phyloP scores from a whole-genome alignment of 2,329 filamentous ascomycete species.

The Teratosphaeria gauchensis region DNA sequence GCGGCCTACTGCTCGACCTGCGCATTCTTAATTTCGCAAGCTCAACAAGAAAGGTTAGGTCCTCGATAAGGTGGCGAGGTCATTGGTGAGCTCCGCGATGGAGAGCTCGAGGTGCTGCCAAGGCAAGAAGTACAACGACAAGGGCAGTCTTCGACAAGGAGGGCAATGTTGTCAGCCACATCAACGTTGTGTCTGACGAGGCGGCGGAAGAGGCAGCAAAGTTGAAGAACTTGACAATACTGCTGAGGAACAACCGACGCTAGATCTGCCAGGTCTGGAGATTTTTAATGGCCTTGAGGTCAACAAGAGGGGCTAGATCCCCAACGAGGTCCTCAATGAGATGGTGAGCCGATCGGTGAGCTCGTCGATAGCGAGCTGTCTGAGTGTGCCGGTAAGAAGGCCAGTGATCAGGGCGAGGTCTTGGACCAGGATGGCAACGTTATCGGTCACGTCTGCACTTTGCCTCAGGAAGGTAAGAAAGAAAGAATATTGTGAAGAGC shows the following conservation, averaged over 20 bases:
- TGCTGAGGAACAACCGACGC: slow-evolving; percentile 15
- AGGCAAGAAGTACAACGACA: slow-evolving; percentile 41
- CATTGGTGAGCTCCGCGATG: slow-evolving; percentile 41
- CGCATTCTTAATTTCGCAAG: slow-evolving; percentile 43
- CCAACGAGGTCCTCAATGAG: no score
- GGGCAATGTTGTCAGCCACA: slow-evolving; percentile 41
- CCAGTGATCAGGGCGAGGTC: slow-evolving; percentile 55
- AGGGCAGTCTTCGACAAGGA: slow-evolving; percentile 42
- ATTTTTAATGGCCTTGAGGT: slow-evolving; percentile 45
- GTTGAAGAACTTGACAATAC: slow-evolving; percentile 33
- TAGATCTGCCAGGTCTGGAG: slow-evolving; percentile 35
- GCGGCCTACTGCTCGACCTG: slow-evolving; percentile 25
- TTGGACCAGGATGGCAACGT: slow-evolving; percentile 55
- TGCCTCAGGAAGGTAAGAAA: slow-evolving; percentile 33
- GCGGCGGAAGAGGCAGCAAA: slow-evolving; percentile 42
- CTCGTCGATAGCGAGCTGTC: slow-evolving; percentile 48
- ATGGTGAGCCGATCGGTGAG: slow-evolving; percentile 45
- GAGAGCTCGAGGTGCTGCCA: slow-evolving; percentile 34
- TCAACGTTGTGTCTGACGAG: slow-evolving; percentile 39
- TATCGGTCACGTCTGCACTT: slow-evolving; percentile 50
- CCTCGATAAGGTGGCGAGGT: slow-evolving; percentile 41
- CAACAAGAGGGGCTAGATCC: slow-evolving; percentile 48
- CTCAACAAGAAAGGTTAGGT: slow-evolving; percentile 50
- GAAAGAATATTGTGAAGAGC: slow-evolving; percentile 23
- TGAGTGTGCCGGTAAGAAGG: slow-evolving; percentile 56